phyloP scores from a whole-genome alignment of 2,329 filamentous ascomycete species.

The Lachnellula occidentalis region DNA sequence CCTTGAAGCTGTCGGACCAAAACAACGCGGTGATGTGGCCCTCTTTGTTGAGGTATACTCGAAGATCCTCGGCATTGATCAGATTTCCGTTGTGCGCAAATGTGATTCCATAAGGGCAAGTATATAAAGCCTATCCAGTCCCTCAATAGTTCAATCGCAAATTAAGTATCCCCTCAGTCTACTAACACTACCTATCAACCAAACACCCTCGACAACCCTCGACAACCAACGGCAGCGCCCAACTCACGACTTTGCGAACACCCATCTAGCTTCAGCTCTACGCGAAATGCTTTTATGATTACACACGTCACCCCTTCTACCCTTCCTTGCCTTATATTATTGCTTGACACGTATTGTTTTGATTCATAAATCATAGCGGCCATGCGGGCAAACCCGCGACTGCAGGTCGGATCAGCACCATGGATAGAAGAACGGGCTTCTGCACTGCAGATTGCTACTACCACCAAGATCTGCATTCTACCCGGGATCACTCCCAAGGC shows the following conservation, averaged over 20 bases:
- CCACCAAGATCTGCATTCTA: too few relatives aligned
- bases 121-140: too few relatives aligned
- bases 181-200: constrained; percentile 7
- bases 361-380: constrained; percentile 28
- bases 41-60: too few relatives aligned
- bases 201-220: constrained; percentile 17
- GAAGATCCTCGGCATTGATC: too few relatives aligned
- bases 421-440: constrained; percentile 86
- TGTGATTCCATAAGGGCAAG: too few relatives aligned
- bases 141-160: too few relatives aligned
- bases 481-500: too few relatives aligned
- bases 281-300: constrained; percentile 24
- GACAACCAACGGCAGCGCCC: constrained; percentile 9
- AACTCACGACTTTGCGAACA: constrained; percentile 2
- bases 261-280: constrained; percentile 10
- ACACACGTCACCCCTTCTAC: constrained; percentile 1
- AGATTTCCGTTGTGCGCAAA: too few relatives aligned
- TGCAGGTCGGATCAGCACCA: constrained; percentile 71
- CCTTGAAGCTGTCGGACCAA: constrained; percentile 17
- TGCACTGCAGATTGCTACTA: constrained; percentile 68
- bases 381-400: constrained; percentile 41
- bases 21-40: constrained; percentile 21
- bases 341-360: constrained; percentile 29
- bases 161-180: too few relatives aligned
- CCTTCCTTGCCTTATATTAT: constrained; percentile 4